Evolutionary conservation across 2,329 filamentous ascomycete genomes (phyloP).

Genomic region (Didymella pomorum): DNA sequence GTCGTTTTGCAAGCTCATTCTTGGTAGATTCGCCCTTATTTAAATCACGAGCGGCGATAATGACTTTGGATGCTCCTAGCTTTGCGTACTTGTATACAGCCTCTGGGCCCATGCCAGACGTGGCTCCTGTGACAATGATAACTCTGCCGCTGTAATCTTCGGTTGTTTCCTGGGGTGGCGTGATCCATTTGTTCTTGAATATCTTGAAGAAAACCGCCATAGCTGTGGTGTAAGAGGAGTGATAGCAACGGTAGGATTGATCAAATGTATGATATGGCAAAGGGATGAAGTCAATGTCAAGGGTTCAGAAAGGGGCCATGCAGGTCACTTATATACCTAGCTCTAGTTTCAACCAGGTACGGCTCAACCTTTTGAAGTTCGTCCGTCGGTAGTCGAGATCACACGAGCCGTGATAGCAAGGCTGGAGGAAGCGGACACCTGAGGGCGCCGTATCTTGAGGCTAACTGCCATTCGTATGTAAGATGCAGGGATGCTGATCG

Average conservation of each 20-base stretch:
- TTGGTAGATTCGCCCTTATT: slow-evolving; percentile 50
- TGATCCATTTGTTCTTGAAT: slow-evolving; percentile 47
- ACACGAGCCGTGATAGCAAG: background rate
- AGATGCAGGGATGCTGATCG: slow-evolving; percentile 10
- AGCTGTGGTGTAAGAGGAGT: background rate
- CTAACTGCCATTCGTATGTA: slow-evolving; percentile 10
- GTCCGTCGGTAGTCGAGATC: background rate
- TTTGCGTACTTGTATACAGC: slow-evolving; percentile 50
- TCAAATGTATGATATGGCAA: background rate
- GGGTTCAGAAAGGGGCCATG: background rate
- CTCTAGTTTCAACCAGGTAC: background rate
- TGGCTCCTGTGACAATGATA: slow-evolving; percentile 57
- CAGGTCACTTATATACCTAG: slow-evolving; percentile 6
- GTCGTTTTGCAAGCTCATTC: slow-evolving; percentile 36
- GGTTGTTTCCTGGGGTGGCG: slow-evolving; percentile 44
- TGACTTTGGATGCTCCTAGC: slow-evolving; percentile 48
- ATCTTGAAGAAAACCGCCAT: slow-evolving; percentile 36
- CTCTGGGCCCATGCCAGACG: slow-evolving; percentile 51
- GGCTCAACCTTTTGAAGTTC: background rate
- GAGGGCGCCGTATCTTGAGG: background rate
- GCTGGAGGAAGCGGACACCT: background rate
- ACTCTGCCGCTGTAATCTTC: slow-evolving; percentile 50
- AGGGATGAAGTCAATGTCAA: background rate
- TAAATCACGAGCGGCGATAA: slow-evolving; percentile 49
- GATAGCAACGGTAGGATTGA: background rate